Evolutionary conservation across 2,329 filamentous ascomycete species (phyloP).

Genomic region (Diaporthe aspalathi): DNA sequence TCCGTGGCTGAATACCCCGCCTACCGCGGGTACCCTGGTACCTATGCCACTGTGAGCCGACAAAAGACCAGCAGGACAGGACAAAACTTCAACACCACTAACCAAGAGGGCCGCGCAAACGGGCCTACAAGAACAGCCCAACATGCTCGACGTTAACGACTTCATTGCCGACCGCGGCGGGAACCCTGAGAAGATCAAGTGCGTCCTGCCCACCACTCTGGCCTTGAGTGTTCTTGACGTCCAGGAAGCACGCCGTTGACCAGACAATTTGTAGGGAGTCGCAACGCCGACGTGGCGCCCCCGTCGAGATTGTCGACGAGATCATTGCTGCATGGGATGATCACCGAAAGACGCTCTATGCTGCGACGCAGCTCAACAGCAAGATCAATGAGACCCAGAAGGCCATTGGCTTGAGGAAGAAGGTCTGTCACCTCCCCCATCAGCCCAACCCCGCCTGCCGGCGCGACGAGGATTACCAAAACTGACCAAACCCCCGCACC

Average conservation of each 20-base stretch:
- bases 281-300: constrained; percentile 83
- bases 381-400: constrained; percentile 92
- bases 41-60: constrained; percentile 3
- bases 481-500: background rate
- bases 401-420: constrained; percentile 91
- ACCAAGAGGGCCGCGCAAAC: constrained; percentile 1
- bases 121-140: constrained; percentile 38
- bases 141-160: constrained; percentile 81
- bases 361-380: constrained; percentile 81
- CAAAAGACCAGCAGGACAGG: constrained; percentile 17
- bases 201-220: constrained; percentile 14
- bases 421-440: constrained; percentile 61
- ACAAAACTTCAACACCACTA: constrained; percentile 7
- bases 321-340: constrained; percentile 89
- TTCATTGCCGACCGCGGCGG: constrained; percentile 90
- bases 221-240: background rate
- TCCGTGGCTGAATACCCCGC: constrained; percentile 1
- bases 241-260: background rate
- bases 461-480: background rate
- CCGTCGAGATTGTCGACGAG: constrained; percentile 88
- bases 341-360: constrained; percentile 82
- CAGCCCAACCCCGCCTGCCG: background rate
- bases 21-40: constrained; percentile 21
- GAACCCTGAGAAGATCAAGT: constrained; percentile 82
- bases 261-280: constrained; percentile 72